Percentiles rank a stretch among this genome's conserved stretches.
These are phyloP conservation scores for Penicillium pulvis DNA, from an alignment of 495 filamentous ascomycete species.

Conservation along the genomic window DNA sequence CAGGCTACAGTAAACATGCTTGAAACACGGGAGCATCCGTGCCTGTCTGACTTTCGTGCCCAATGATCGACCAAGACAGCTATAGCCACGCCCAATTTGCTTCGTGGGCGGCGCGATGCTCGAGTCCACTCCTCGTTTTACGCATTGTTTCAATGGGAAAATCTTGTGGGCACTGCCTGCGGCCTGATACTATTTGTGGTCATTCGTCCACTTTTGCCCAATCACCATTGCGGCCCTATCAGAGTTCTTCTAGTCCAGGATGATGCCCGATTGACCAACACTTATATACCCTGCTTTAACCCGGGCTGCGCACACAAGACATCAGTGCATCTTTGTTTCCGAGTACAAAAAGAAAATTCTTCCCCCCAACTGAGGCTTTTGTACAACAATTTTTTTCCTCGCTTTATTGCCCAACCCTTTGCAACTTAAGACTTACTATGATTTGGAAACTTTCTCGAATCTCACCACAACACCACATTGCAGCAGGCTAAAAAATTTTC, in stretches of 20 bases:
- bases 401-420: constrained; percentile 16
- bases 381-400: constrained; percentile 9
- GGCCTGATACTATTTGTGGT: constrained; percentile 28
- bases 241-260: constrained; percentile 14
- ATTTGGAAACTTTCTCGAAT: constrained; percentile 15
- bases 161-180: constrained; percentile 15
- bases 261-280: constrained; percentile 32
- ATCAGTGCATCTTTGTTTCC: constrained; percentile 22
- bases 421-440: constrained; percentile 27
- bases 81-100: constrained; percentile 10
- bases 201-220: constrained; percentile 26
- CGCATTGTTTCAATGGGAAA: neutral
- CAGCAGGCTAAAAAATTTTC: constrained; percentile 25
- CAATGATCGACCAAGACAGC: constrained; percentile 13
- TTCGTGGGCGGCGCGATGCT: neutral
- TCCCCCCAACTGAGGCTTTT: constrained; percentile 8
- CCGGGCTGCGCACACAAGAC: constrained; percentile 18
- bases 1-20: neutral
- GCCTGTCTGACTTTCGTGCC: constrained; percentile 13
- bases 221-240: constrained; percentile 30
- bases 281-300: constrained; percentile 27
- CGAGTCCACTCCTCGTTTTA: neutral
- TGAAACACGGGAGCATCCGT: constrained; percentile 11
- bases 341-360: constrained; percentile 12
- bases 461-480: constrained; percentile 21